These are phyloP conservation scores for Plasmodium coatneyi DNA, from an alignment of 169 alveolate genomes.

Conservation along the genomic window DNA sequence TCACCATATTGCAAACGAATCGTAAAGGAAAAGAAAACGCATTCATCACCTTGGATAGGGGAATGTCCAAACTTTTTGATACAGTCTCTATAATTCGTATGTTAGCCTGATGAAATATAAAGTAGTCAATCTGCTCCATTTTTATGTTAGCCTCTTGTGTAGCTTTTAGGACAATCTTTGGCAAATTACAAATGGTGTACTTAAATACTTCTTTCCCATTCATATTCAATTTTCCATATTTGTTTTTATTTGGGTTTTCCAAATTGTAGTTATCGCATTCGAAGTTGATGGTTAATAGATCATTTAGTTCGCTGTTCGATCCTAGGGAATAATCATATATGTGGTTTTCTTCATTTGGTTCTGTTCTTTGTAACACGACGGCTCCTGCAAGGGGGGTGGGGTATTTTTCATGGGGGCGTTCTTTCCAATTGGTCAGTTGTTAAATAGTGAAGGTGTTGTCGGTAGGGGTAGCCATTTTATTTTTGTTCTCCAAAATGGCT, in stretches of 20 bases:
- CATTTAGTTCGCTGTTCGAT: slow-evolving; percentile 52
- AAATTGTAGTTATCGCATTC: slow-evolving; percentile 26
- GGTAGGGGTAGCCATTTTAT: background rate
- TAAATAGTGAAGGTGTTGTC: background rate
- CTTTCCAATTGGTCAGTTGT: background rate
- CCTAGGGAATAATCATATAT: slow-evolving; percentile 40
- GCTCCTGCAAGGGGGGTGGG: slow-evolving; percentile 22
- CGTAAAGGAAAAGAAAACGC: background rate
- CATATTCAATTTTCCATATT: slow-evolving; percentile 76
- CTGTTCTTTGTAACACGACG: slow-evolving; percentile 48
- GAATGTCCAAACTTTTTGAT: slow-evolving; percentile 74
- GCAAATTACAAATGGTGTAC: slow-evolving; percentile 78
- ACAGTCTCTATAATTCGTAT: slow-evolving; percentile 82
- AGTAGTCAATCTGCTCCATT: slow-evolving; percentile 78
- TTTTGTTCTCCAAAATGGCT: background rate
- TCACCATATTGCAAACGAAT: background rate
- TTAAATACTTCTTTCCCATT: slow-evolving; percentile 84
- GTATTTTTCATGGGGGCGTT: too few species aligned
- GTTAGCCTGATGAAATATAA: slow-evolving; percentile 84
- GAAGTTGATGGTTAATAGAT: slow-evolving; percentile 42
- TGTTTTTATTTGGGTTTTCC: slow-evolving; percentile 42
- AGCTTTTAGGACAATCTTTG: slow-evolving; percentile 68
- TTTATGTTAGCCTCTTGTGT: slow-evolving; percentile 68
- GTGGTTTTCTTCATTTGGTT: slow-evolving; percentile 69
- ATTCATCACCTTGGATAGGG: slow-evolving; percentile 73